Conservation (phyloP, 805 yeast genomes). For the Cyberlindnera amylophila region DNA sequence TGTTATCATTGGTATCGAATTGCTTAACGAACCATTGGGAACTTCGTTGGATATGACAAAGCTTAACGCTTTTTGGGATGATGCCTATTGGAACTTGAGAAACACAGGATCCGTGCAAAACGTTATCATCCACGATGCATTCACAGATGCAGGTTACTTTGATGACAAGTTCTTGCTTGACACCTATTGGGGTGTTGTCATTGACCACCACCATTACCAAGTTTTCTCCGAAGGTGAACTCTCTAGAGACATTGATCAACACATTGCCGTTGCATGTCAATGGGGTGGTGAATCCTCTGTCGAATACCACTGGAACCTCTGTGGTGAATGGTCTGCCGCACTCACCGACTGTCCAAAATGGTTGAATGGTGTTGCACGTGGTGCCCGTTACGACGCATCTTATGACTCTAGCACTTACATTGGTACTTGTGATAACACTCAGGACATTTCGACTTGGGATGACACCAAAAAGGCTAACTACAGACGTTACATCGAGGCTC, state of each 20-base stretch:
- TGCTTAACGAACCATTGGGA: constrained; percentile 88
- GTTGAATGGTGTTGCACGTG: constrained; percentile 83
- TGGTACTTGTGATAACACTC: constrained; percentile 59
- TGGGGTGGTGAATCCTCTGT: constrained; percentile 41
- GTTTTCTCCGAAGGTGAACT: constrained; percentile 69
- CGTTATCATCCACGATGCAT: constrained; percentile 81
- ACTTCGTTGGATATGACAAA: constrained; percentile 54
- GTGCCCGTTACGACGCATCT: constrained; percentile 75
- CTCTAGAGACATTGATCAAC: constrained; percentile 54
- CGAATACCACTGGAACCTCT: constrained; percentile 70
- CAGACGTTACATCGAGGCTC: constrained; percentile 81
- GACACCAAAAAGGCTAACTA: constrained; percentile 50
- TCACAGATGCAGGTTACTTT: constrained; percentile 59
- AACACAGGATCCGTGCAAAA: constrained; percentile 47
- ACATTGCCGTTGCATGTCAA: constrained; percentile 49
- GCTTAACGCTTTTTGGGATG: constrained; percentile 54
- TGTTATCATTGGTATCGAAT: constrained; percentile 78
- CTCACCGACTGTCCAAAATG: constrained; percentile 86
- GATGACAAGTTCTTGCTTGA: constrained; percentile 46
- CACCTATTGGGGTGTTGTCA: constrained; percentile 58
- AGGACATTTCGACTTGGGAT: constrained; percentile 54
- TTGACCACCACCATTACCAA: constrained; percentile 91
- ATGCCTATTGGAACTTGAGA: constrained; percentile 67
- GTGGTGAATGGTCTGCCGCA: constrained; percentile 92
- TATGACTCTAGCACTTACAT: constrained; percentile 34